Evolutionary conservation across 2,329 filamentous ascomycete genomes (phyloP).

Genomic region (Celoporthe dispersa): DNA sequence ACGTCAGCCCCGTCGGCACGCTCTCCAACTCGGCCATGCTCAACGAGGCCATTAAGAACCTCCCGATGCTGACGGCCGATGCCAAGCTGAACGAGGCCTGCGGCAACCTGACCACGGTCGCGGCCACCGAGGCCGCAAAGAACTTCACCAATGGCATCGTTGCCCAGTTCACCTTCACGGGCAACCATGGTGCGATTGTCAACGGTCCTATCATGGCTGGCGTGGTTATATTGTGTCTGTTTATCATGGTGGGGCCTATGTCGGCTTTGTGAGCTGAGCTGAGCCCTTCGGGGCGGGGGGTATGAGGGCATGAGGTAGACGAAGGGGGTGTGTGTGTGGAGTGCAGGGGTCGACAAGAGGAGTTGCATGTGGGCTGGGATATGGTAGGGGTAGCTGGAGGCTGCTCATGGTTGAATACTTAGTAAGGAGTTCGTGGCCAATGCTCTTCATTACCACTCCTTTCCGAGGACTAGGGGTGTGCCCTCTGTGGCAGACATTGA

Average conservation of each 20-base stretch:
- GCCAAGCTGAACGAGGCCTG: constrained; percentile 47
- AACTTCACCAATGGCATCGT: constrained; percentile 52
- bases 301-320: not conserved
- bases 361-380: not conserved
- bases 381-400: not conserved
- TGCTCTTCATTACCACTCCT: not conserved
- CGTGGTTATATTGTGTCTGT: constrained; percentile 9
- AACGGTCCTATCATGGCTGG: constrained; percentile 14
- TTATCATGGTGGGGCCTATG: not conserved
- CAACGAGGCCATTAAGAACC: constrained; percentile 44
- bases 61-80: constrained; percentile 45
- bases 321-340: not conserved
- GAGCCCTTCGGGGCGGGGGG: not conserved
- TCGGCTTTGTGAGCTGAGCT: constrained; percentile 9
- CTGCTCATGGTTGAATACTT: not conserved
- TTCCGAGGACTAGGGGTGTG: not conserved
- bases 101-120: constrained; percentile 50
- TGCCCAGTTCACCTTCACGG: constrained; percentile 35
- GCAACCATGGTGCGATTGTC: constrained; percentile 6
- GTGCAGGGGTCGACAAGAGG: not conserved
- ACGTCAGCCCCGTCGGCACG: constrained; percentile 48
- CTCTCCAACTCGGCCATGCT: constrained; percentile 45
- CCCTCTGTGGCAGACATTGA: not conserved
- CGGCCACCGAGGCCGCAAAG: constrained; percentile 46
- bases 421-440: not conserved